Evolutionary conservation across 202 grass and related monocot species (phyloP), one percentile per base, ranked within the genome.

Genomic region (Thinopyrum obtusiflorum): DNA sequence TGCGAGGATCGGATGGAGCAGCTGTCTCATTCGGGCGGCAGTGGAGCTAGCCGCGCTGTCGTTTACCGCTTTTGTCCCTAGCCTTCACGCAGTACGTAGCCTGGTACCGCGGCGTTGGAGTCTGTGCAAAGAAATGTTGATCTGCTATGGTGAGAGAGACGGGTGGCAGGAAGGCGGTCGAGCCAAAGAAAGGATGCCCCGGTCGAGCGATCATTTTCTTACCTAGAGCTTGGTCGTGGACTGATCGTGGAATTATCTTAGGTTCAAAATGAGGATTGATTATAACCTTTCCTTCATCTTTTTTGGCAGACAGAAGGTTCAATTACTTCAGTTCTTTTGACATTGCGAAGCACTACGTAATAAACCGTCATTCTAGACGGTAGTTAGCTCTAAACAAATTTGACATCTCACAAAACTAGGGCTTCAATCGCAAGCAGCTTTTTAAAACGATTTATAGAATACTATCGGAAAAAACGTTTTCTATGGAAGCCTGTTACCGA

Each of bases 1-100:
- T 72, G 36, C 68, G 21, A 24, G 36, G 36, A 72, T 72, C 68
- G 35, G 35, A 70, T 37, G 67, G n/a, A 40, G 67, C 67, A 44
- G 68, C 36, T 72, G 68, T 72, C 68, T 72, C 68, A 72, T 44
- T 72, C 68, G 1, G 68, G 68, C n/a, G n/a, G 68, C n/a, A 72
- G 1, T 8, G 36, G 4, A 44, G 68, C 68, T 72, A 44, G 10
- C 2, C 68, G 2, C 36, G 68, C 36, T 44, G 68, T 72, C 68
- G 68, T 24, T 42, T 72, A 37, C 36, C 68, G 7, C 36, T 72
- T 72, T 72, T 72, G 68, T 72, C 23, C 68, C 10, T 44, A 72
- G 33, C 33, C 7, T 21, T 37, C 32, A 69, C 20, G 67, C n/a
- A 6, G 18, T 37, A 25, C 49, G 49, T 18, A 53, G 66, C 33